Evolutionary conservation across 2,329 filamentous ascomycete species (phyloP).

Genomic region (Ascochyta rabiei): DNA sequence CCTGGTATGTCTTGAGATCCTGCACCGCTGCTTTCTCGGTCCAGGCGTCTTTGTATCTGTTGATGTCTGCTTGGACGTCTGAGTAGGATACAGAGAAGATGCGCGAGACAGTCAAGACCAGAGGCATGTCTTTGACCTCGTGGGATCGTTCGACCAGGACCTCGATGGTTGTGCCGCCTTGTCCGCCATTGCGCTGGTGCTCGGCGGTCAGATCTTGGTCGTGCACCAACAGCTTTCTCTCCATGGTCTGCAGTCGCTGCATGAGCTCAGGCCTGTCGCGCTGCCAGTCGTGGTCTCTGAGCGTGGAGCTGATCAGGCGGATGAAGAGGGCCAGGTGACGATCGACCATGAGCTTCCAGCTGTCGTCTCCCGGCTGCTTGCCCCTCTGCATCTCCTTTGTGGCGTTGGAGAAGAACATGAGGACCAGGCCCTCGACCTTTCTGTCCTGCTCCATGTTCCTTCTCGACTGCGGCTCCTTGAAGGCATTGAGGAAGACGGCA

Average conservation of each 20-base stretch:
- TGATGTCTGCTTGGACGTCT: slow-evolving; percentile 85
- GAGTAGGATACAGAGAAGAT: slow-evolving; percentile 83
- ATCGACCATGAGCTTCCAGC: slow-evolving; percentile 90
- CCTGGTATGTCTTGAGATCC: slow-evolving; percentile 93
- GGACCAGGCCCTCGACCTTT: slow-evolving; percentile 86
- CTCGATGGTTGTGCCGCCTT: slow-evolving; percentile 72
- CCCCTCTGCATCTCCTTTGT: slow-evolving; percentile 87
- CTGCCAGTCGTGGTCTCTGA: slow-evolving; percentile 84
- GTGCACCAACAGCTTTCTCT: slow-evolving; percentile 91
- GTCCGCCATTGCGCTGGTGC: slow-evolving; percentile 61
- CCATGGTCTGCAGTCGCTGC: slow-evolving; percentile 76
- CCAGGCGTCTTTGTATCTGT: slow-evolving; percentile 80
- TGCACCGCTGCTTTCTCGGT: slow-evolving; percentile 88
- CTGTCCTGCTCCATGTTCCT: slow-evolving; percentile 94
- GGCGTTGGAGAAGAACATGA: slow-evolving; percentile 96
- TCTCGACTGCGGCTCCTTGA: slow-evolving; percentile 86
- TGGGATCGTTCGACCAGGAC: slow-evolving; percentile 83
- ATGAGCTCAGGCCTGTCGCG: slow-evolving; percentile 85
- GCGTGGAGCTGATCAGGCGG: slow-evolving; percentile 77
- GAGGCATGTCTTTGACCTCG: slow-evolving; percentile 95
- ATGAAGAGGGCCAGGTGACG: slow-evolving; percentile 95
- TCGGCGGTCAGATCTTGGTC: slow-evolving; percentile 83
- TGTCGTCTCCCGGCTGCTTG: slow-evolving; percentile 77
- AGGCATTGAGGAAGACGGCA: slow-evolving; percentile 89
- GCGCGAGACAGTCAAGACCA: slow-evolving; percentile 84